Conservation (phyloP, 2,329 filamentous ascomycete genomes). For the Colletotrichum liaoningense region DNA sequence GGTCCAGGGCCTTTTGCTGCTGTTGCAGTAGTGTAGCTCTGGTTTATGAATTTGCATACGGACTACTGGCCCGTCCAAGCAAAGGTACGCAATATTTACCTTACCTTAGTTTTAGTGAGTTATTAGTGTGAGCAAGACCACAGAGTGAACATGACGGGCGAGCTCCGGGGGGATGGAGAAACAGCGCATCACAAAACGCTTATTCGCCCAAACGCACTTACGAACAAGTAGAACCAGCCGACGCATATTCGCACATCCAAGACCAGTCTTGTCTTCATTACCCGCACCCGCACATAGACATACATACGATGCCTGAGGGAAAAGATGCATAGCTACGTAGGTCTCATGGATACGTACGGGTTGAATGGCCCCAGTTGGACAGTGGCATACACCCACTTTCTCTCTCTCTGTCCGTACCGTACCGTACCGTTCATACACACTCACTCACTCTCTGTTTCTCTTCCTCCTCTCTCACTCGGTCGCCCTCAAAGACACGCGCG, state of each 20-base stretch:
- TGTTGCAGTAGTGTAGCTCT: constrained; percentile 18
- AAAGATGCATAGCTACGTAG: constrained; percentile 8
- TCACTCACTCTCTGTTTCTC: not conserved
- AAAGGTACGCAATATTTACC: not conserved
- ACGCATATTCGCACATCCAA: not conserved
- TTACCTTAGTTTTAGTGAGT: not conserved
- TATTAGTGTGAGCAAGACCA: not conserved
- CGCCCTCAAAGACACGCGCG: not conserved
- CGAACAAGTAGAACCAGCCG: not conserved
- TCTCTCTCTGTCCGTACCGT: not conserved
- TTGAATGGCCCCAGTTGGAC: constrained; percentile 22
- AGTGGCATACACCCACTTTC: not conserved
- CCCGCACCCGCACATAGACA: not conserved
- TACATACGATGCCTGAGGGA: not conserved
- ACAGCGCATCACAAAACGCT: constrained; percentile 2
- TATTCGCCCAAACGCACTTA: not conserved
- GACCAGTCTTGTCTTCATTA: not conserved
- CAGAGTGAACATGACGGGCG: not conserved
- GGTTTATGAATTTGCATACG: constrained; percentile 30
- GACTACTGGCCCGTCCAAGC: not conserved
- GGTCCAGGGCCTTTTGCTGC: constrained; percentile 14
- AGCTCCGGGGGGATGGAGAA: not conserved
- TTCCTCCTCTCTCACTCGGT: not conserved
- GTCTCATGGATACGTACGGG: constrained; percentile 18
- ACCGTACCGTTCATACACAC: not conserved